phyloP scores from a whole-genome alignment of 306 rosid genomes.

The Argentina anserina region DNA sequence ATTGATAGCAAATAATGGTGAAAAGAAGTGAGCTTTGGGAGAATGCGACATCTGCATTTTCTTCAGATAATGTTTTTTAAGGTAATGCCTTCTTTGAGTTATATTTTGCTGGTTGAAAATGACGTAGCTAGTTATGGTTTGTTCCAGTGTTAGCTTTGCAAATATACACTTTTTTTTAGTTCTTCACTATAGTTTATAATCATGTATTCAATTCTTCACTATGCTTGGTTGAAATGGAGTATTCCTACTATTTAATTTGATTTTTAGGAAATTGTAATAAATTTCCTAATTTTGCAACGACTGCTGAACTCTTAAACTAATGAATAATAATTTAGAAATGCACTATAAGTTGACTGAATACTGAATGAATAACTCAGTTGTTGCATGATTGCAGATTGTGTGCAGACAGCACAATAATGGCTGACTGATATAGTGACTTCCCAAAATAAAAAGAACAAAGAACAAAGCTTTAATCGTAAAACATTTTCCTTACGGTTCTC shows the following conservation, averaged over 20 bases:
- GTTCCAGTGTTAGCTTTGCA: constrained; percentile 15
- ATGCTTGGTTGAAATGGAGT: not conserved
- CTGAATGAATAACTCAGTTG: not conserved
- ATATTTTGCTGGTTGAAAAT: constrained; percentile 9
- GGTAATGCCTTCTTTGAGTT: constrained; percentile 14
- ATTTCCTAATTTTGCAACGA: not conserved
- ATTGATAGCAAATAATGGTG: constrained; percentile 33
- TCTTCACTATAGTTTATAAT: no score
- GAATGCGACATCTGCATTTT: not conserved
- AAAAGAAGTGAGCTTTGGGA: constrained; percentile 16
- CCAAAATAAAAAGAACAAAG: not conserved
- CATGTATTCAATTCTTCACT: not conserved
- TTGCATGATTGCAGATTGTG: not conserved
- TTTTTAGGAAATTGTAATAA: not conserved
- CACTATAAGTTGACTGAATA: not conserved
- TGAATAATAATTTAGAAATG: not conserved
- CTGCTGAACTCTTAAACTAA: not conserved
- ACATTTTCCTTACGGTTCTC: no score
- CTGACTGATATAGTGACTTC: not conserved
- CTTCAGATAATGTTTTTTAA: not conserved
- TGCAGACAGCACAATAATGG: not conserved
- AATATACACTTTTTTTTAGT: constrained; percentile 6
- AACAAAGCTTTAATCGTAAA: not conserved
- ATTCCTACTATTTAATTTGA: not conserved
- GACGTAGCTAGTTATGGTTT: constrained; percentile 19